Conservation (phyloP, 1,139 yeast genomes). For the Blastobotrys proliferans region DNA sequence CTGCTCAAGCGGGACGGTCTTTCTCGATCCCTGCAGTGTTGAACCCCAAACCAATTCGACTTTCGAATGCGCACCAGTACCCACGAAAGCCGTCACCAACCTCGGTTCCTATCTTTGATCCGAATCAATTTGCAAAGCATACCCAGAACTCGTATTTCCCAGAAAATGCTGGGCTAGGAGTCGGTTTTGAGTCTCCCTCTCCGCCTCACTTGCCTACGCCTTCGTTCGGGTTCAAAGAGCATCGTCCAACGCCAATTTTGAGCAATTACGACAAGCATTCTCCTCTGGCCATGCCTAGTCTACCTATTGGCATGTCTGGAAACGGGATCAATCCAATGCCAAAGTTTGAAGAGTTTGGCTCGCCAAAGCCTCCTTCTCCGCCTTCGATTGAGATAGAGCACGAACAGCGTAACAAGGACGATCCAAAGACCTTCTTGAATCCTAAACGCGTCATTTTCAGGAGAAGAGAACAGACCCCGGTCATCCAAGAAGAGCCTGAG, state of each 20-base stretch:
- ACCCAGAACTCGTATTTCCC: conserved; percentile 7
- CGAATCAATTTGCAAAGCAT: conserved; percentile 1
- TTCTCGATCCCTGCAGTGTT: conserved; percentile 14
- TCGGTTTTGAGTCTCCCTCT: conserved; percentile 7
- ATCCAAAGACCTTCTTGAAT: conserved; percentile 19
- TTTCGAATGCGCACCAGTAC: conserved; percentile 2
- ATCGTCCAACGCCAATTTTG: no score
- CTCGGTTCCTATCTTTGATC: conserved; percentile 9
- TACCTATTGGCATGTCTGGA: conserved; percentile 4
- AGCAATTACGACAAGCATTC: background rate
- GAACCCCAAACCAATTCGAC: conserved; percentile 12
- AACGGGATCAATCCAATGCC: conserved; percentile 4
- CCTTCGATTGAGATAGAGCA: conserved; percentile 7
- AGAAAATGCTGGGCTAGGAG: background rate
- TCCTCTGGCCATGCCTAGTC: conserved; percentile 9
- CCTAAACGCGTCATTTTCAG: conserved; percentile 21
- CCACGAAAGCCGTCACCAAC: background rate
- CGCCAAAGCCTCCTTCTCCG: background rate
- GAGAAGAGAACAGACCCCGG: conserved; percentile 19
- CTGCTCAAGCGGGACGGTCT: conserved; percentile 11
- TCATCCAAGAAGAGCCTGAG: conserved; percentile 12
- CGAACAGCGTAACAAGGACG: conserved; percentile 4
- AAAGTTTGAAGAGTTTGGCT: background rate
- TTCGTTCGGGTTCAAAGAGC: no score
- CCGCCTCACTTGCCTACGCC: no score